phyloP scores from a whole-genome alignment of 345 rosid species.

The Lepidium africanum region DNA sequence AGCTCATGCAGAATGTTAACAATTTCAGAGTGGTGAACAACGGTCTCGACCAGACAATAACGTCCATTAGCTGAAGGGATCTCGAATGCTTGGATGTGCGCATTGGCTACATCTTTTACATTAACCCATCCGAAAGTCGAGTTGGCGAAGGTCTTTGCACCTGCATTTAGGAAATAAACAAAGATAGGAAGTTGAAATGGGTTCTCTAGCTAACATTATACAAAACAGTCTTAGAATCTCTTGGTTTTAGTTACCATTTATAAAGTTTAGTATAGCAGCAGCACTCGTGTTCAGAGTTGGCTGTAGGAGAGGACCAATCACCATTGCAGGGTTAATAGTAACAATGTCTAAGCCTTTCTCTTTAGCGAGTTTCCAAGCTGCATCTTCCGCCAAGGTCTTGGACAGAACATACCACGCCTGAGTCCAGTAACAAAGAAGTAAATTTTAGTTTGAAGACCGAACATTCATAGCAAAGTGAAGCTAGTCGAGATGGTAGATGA shows the following conservation, averaged over 20 bases:
- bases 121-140: constrained; percentile 32
- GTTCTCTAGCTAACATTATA: background rate
- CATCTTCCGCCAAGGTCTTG: constrained; percentile 46
- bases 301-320: constrained; percentile 41
- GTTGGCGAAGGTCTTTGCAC: constrained; percentile 33
- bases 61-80: constrained; percentile 33
- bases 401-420: constrained; percentile 47
- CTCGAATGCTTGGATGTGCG: constrained; percentile 50
- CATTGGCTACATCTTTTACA: constrained; percentile 48
- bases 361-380: constrained; percentile 42
- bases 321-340: constrained; percentile 35
- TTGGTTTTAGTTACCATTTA: constrained; percentile 25
- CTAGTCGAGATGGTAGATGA: background rate
- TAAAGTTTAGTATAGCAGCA: constrained; percentile 18
- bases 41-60: constrained; percentile 40
- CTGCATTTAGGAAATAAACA: constrained; percentile 28
- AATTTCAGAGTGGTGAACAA: constrained; percentile 63
- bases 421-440: background rate
- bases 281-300: constrained; percentile 35
- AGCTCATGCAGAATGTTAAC: constrained; percentile 44
- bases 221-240: background rate
- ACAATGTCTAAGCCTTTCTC: constrained; percentile 45
- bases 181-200: background rate
- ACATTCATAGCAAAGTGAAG: background rate
- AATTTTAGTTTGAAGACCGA: background rate